Conservation (phyloP, 495 filamentous ascomycete genomes). For the Penicillium turbatum region DNA sequence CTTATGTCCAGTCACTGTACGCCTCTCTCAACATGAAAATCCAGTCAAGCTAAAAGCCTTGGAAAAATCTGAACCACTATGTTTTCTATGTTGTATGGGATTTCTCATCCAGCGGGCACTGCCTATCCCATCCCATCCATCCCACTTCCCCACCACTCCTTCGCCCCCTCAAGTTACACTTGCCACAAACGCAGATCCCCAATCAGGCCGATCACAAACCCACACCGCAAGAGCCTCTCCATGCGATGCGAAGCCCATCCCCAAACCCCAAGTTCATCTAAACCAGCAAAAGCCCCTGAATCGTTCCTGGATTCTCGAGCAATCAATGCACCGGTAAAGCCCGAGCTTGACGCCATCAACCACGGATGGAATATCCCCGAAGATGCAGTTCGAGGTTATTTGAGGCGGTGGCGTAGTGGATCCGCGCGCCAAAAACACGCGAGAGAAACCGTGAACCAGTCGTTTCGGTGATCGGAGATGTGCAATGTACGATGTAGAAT, state of each 20-base stretch:
- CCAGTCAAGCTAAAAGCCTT: not conserved
- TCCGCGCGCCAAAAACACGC: not conserved
- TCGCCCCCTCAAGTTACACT: not conserved
- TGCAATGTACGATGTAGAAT: not conserved
- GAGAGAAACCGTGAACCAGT: not conserved
- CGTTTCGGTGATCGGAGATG: not conserved
- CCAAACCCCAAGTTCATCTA: too few relatives aligned
- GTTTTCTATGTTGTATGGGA: not conserved
- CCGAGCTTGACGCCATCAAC: not conserved
- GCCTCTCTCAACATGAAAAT: too few relatives aligned
- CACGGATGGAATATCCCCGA: not conserved
- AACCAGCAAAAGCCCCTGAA: not conserved
- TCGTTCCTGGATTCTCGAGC: not conserved
- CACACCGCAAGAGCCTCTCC: not conserved
- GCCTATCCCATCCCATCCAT: too few relatives aligned
- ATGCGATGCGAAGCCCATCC: not conserved
- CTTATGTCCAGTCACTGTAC: too few relatives aligned
- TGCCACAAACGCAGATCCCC: slow-evolving; percentile 1
- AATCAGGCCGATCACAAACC: not conserved
- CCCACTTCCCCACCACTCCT: not conserved
- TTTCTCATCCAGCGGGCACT: not conserved
- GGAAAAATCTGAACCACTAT: not conserved
- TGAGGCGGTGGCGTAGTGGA: slow-evolving; percentile 6
- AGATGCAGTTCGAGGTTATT: not conserved
- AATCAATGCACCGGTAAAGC: not conserved